A percentile compares a stretch with the other conserved stretches of the same genome.
Evolutionary conservation across 2,329 filamentous ascomycete species (phyloP).

Genomic region (Colletotrichum spinosum): DNA sequence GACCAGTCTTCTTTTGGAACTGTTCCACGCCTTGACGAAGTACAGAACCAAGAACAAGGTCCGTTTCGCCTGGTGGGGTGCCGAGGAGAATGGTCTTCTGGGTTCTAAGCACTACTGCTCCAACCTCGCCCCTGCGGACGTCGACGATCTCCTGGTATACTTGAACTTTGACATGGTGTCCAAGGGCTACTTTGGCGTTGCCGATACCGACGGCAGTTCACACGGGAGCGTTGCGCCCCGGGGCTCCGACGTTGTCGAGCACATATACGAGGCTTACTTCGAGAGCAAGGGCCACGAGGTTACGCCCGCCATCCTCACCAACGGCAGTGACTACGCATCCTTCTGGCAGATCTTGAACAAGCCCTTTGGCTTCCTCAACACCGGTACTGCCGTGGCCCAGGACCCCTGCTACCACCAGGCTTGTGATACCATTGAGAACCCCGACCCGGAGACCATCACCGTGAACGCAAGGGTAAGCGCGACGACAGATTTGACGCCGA

Average conservation of each 20-base stretch:
- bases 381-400: slow-evolving; percentile 66
- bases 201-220: slow-evolving; percentile 50
- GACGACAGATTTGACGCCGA: rapidly evolving
- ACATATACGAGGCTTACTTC: slow-evolving; percentile 50
- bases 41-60: slow-evolving; percentile 51
- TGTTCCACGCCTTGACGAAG: slow-evolving; percentile 53
- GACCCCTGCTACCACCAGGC: slow-evolving; percentile 49
- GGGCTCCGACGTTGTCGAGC: slow-evolving; percentile 47
- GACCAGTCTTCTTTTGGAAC: slow-evolving; percentile 53
- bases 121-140: slow-evolving; percentile 46
- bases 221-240: slow-evolving; percentile 50
- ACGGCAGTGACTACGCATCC: slow-evolving; percentile 70
- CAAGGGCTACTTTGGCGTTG: slow-evolving; percentile 50
- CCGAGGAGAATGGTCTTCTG: slow-evolving; percentile 56
- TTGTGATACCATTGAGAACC: slow-evolving; percentile 54
- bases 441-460: slow-evolving; percentile 50
- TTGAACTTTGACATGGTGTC: slow-evolving; percentile 58
- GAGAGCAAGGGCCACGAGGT: slow-evolving; percentile 46
- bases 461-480: slow-evolving; percentile 44
- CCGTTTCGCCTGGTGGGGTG: slow-evolving; percentile 59
- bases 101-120: slow-evolving; percentile 51
- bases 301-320: slow-evolving; percentile 46
- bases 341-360: slow-evolving; percentile 66
- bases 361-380: slow-evolving; percentile 69
- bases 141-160: slow-evolving; percentile 52